These are phyloP conservation scores for Tympanopsis confertula DNA, from an alignment of 2,329 filamentous ascomycete species.

Conservation along the genomic window DNA sequence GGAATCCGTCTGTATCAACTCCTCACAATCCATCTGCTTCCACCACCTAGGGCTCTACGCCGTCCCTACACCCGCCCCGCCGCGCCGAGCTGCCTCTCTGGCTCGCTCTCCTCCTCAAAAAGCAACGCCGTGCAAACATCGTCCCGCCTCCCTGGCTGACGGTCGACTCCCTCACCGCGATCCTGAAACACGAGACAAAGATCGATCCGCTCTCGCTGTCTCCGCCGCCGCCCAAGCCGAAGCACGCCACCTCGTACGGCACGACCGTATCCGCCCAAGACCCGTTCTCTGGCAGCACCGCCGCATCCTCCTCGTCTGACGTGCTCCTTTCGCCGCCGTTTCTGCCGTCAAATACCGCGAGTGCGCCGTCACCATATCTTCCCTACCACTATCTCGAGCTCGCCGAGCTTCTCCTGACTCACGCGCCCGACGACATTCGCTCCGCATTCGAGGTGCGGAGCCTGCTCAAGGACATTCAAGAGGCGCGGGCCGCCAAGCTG, in stretches of 20 bases:
- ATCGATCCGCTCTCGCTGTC: slow-evolving; percentile 63
- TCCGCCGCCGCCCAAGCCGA: slow-evolving; percentile 59
- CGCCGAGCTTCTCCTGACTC: slow-evolving; percentile 73
- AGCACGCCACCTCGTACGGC: slow-evolving; percentile 32
- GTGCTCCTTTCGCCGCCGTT: slow-evolving; percentile 59
- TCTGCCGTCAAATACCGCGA: slow-evolving; percentile 60
- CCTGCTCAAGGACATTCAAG: slow-evolving; percentile 68
- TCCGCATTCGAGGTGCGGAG: slow-evolving; percentile 63
- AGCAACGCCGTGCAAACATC: slow-evolving; percentile 87
- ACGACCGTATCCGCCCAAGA: slow-evolving; percentile 17
- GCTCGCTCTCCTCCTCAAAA: slow-evolving; percentile 89
- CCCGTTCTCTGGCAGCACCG: slow-evolving; percentile 13
- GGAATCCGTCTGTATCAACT: slow-evolving; percentile 10
- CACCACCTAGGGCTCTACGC: slow-evolving; percentile 58
- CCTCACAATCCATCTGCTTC: slow-evolving; percentile 5
- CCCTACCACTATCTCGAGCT: slow-evolving; percentile 96
- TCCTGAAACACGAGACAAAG: slow-evolving; percentile 73
- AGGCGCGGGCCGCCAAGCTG: slow-evolving; percentile 84
- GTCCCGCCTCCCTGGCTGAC: slow-evolving; percentile 82
- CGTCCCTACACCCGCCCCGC: slow-evolving; percentile 68
- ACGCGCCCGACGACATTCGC: slow-evolving; percentile 72
- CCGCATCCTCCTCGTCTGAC: slow-evolving; percentile 8
- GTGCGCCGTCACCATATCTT: slow-evolving; percentile 56
- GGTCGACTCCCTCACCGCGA: slow-evolving; percentile 59
- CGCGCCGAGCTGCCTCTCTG: slow-evolving; percentile 74